These are phyloP conservation scores for Lentinula boryana DNA, from an alignment of 768 basidiomycete species.

Conservation along the genomic window DNA sequence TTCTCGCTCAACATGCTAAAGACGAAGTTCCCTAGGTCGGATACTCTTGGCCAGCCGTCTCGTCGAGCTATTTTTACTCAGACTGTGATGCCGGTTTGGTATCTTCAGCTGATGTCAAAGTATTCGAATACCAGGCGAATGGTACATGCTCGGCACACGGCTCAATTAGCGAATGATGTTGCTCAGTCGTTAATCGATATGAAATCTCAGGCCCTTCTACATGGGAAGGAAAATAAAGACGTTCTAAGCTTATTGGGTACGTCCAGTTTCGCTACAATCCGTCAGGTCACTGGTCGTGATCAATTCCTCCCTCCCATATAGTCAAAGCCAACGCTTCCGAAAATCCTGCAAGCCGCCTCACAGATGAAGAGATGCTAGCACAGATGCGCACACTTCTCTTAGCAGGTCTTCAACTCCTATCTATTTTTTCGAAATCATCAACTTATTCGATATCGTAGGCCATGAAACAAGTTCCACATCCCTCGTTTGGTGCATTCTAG, in stretches of 20 bases:
- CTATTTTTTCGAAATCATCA: background rate
- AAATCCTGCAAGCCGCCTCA: constrained; percentile 26
- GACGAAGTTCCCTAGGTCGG: constrained; percentile 27
- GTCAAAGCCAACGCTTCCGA: constrained; percentile 42
- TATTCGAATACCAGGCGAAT: constrained; percentile 37
- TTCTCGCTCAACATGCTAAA: background rate
- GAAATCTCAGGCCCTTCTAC: constrained; percentile 40
- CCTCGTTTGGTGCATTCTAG: constrained; percentile 56
- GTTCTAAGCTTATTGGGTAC: constrained; percentile 52
- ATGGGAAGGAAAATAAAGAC: constrained; percentile 46
- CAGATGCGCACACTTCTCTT: constrained; percentile 25
- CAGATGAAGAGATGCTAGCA: constrained; percentile 32
- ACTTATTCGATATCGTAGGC: background rate
- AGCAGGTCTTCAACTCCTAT: background rate
- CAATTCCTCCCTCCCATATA: constrained; percentile 7
- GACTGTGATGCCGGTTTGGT: constrained; percentile 41
- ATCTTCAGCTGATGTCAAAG: constrained; percentile 39
- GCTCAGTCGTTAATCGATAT: constrained; percentile 40
- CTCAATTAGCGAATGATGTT: constrained; percentile 35
- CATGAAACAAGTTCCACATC: constrained; percentile 61
- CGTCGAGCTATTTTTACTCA: constrained; percentile 41
- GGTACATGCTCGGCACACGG: constrained; percentile 40
- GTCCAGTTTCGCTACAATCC: constrained; percentile 7
- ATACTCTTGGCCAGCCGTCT: constrained; percentile 42
- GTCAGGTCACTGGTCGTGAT: background rate